These are phyloP conservation scores for Patellaria atrata DNA, from an alignment of 495 filamentous ascomycete species.

Conservation along the genomic window DNA sequence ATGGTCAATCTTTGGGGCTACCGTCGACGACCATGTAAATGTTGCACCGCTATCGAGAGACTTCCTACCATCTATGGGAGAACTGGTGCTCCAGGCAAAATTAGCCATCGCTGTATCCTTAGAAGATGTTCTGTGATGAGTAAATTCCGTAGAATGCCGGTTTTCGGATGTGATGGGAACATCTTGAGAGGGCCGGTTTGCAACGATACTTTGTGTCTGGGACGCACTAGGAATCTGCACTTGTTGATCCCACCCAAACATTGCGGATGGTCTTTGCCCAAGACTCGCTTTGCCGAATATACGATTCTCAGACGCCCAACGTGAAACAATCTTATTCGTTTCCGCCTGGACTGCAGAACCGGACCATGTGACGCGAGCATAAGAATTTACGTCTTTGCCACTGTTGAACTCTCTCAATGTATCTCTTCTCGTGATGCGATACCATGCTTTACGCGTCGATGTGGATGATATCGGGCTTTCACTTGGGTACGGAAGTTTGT, in stretches of 20 bases:
- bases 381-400: slow-evolving; percentile 15
- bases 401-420: slow-evolving; percentile 20
- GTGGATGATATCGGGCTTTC: slow-evolving; percentile 16
- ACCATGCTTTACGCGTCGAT: slow-evolving; percentile 19
- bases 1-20: too few species aligned
- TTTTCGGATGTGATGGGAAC: too few species aligned
- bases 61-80: too few species aligned
- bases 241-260: slow-evolving; percentile 16
- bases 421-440: slow-evolving; percentile 17
- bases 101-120: too few species aligned
- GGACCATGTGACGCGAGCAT: slow-evolving; percentile 17
- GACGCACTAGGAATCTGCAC: too few species aligned
- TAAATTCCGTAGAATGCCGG: too few species aligned
- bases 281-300: slow-evolving; percentile 8
- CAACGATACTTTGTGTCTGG: too few species aligned
- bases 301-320: slow-evolving; percentile 16
- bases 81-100: too few species aligned
- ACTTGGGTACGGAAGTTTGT: slow-evolving; percentile 1
- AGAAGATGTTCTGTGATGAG: too few species aligned
- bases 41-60: too few species aligned
- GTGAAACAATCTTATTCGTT: slow-evolving; percentile 10
- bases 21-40: too few species aligned
- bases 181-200: too few species aligned
- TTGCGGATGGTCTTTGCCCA: slow-evolving; percentile 7
- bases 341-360: slow-evolving; percentile 14